Evolutionary conservation across 2,329 filamentous ascomycete species (phyloP).

Genomic region (Beauveria brongniartii): DNA sequence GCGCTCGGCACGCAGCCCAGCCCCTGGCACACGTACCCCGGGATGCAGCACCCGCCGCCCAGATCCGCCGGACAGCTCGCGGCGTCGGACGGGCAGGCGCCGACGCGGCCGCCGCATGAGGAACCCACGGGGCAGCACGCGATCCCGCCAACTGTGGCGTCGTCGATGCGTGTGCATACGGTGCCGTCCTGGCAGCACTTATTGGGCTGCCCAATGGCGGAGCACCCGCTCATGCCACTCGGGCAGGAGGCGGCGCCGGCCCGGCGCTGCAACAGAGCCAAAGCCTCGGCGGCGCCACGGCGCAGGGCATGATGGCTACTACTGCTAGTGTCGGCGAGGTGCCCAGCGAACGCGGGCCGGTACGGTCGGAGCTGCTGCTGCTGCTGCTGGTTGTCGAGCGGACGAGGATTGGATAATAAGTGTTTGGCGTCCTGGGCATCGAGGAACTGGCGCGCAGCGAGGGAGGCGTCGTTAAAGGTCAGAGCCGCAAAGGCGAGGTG

Average conservation of each 20-base stretch:
- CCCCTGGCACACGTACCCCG: slow-evolving; percentile 60
- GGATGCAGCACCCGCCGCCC: slow-evolving; percentile 70
- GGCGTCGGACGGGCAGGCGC: slow-evolving; percentile 52
- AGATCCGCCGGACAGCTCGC: slow-evolving; percentile 55
- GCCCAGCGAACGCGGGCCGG: slow-evolving; percentile 44
- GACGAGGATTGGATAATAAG: too few relatives aligned
- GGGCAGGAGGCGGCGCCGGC: slow-evolving; percentile 54
- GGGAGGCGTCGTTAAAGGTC: slow-evolving; percentile 21
- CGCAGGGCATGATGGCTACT: slow-evolving; percentile 20
- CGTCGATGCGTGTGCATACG: slow-evolving; percentile 55
- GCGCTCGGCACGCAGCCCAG: slow-evolving; percentile 49
- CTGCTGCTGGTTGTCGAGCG: not conserved
- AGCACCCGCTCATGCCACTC: slow-evolving; percentile 55
- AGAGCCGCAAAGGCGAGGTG: slow-evolving; percentile 46
- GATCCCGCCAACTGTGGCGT: slow-evolving; percentile 57
- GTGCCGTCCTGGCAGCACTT: slow-evolving; percentile 64
- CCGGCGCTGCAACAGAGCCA: slow-evolving; percentile 45
- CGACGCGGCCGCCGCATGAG: slow-evolving; percentile 55
- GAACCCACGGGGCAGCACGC: slow-evolving; percentile 66
- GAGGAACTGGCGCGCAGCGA: slow-evolving; percentile 23
- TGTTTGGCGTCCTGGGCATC: slow-evolving; percentile 19
- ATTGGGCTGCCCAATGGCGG: slow-evolving; percentile 54
- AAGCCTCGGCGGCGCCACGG: slow-evolving; percentile 36
- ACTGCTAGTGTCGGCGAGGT: slow-evolving; percentile 25
- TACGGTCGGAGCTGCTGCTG: slow-evolving; percentile 23